Evolutionary conservation across 345 rosid species (phyloP), one percentile per base, ranked within the genome.

Genomic region (Lenwebbia sp.): DNA sequence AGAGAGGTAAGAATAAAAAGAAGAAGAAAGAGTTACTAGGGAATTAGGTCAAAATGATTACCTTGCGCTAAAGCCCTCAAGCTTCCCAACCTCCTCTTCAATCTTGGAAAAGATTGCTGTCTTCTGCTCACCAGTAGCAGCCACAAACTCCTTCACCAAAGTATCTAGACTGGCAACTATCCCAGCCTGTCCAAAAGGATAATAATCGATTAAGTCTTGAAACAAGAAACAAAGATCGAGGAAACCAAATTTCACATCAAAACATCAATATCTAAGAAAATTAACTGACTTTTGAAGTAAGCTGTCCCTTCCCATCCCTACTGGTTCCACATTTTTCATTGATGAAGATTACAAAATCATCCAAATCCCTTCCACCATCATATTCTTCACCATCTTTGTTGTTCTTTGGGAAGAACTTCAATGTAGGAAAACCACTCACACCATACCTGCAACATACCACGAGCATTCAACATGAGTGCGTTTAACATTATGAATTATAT

Each of bases 311-410:
- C 82, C 86, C 95, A 91, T 96, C 98, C 40, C 99, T 95, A 87
- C 95, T 94, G 55, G 98, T 93, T 82, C 98, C 96, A 89, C 87
- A 86, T 88, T 93, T 97, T 84, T 94, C 99, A 75, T 98, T 98
- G 86, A 98, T 93, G 91, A 96, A 95, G 89, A 57, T 89, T 37
- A 96, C 99, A 87, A 98, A 96, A 90, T 95, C 98, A 50, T 94
- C 99, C 58, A 98, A 86, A 87, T 95, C 98, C 90, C 99, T 92
- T 56, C 98, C 98, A 22, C 97, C 99, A 7, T 93, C 98, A 82
- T 96, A 98, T 21, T 96, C 98, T 87, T 95, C 97, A 82, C 99
- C 99, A 53, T 91, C 99, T 93, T 95, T 96, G 93, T 96, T 96
- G 90, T 93, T 90, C 88, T 92, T 94, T 15, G 99, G 98, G 86